phyloP scores from a whole-genome alignment of 768 basidiomycete genomes.

The Cystobasidium onofrii region DNA sequence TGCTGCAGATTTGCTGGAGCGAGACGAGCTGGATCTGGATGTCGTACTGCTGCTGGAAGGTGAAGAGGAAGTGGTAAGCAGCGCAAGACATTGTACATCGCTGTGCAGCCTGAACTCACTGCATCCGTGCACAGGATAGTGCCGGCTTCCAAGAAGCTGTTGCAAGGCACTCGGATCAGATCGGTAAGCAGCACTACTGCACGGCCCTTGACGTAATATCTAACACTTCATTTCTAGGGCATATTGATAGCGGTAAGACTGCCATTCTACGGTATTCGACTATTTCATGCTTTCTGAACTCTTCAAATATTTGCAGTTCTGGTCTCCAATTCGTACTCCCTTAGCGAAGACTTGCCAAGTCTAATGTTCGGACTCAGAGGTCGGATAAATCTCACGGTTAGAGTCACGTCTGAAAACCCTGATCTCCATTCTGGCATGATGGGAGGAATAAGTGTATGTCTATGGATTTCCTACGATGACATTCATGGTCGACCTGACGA shows the following conservation, averaged over 20 bases:
- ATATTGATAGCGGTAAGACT: constrained; percentile 29
- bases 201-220: too few species aligned
- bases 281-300: too few species aligned
- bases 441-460: constrained; percentile 62
- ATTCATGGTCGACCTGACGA: too few species aligned
- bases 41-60: constrained; percentile 88
- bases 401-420: constrained; percentile 64
- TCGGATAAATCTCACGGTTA: neutral
- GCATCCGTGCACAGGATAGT: constrained; percentile 58
- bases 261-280: too few species aligned
- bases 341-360: constrained; percentile 81
- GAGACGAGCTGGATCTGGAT: constrained; percentile 70
- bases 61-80: constrained; percentile 73
- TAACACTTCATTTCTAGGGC: neutral
- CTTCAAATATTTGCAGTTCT: neutral
- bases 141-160: constrained; percentile 74
- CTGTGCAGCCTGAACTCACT: too few species aligned
- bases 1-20: constrained; percentile 66
- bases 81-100: too few species aligned
- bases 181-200: constrained; percentile 28
- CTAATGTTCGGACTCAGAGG: constrained; percentile 92
- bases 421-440: constrained; percentile 92
- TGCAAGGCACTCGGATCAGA: constrained; percentile 14
- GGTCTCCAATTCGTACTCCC: constrained; percentile 87
- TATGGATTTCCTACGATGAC: too few species aligned